Evolutionary conservation across 2,329 filamentous ascomycete species (phyloP), one percentile per base, ranked within the genome.

Genomic region (Pseudogymnoascus sp.): DNA sequence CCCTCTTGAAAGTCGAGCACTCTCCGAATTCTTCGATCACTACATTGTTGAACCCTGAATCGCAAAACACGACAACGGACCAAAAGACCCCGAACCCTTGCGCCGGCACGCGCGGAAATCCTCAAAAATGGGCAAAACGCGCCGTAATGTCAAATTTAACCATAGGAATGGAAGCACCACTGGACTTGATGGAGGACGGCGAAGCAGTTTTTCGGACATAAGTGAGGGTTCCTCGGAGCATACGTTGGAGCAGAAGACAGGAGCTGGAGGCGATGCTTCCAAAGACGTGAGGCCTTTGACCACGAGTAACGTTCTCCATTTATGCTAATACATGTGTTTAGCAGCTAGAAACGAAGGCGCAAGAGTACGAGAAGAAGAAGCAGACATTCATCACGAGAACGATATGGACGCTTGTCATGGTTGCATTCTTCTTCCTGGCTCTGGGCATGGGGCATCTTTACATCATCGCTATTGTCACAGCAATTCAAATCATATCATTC

Each of bases 361-460:
- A 85, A 69, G 95, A 97, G 66, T 97, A 96, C 76, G 92, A 98
- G 75, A 98, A 98, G 85, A 99, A 99, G 79, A 97, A 96, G 80
- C 89, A 92, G 76, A 96, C 95, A 75, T 98, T 99, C 81, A 90
- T 97, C 72, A 96, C 92, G 40, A 88, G 95, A 72, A 93, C 93
- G 62, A 91, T 97, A 82, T 99, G 95, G 95, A 97, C 91, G 3
- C 88, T 99, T 68, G 88, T 96, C 78, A 99, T 99, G 95, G 96
- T 99, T 71, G 89, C 82, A 62, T 84, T 86, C 72, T 99, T 99
- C 83, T 97, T 98, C 78, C 83, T 85, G 63, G 86, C 91, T 68
- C 89, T 99, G 77, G 96, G 97, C 79, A 91, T 93, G 72, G 95
- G 95, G 66, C 95, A 99, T 78, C 92, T 99, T 75, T 99, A 98